Base-by-base conservation (phyloP, 1,284 basidiomycete genomes). In the Ganoderma lucidum region DNA sequence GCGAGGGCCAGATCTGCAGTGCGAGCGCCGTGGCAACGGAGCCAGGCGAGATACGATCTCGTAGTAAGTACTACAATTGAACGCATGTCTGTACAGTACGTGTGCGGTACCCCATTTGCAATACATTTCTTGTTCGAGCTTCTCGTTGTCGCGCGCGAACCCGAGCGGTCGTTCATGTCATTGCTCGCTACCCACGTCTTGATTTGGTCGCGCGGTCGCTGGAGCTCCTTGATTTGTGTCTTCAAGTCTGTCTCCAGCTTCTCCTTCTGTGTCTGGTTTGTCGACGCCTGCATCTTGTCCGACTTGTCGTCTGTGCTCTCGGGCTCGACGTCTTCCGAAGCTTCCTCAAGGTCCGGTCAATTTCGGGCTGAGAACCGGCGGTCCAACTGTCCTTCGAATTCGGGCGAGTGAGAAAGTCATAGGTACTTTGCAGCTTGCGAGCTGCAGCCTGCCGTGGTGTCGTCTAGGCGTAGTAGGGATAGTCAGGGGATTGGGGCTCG, bases 111-210 rank as follows among this genome's bases (percentile, higher is more conserved):
- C n/a, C n/a, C n/a, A n/a, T n/a, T n/a, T n/a, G n/a, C n/a, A n/a
- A n/a, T n/a, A n/a, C n/a, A n/a, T n/a, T n/a, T n/a, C n/a, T n/a
- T n/a, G n/a, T n/a, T n/a, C n/a, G n/a, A n/a, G n/a, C n/a, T n/a
- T n/a, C n/a, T n/a, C n/a, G 84, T 98, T 97, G 66, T 99, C 97
- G 77, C 98, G 84, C 68, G 90, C 85, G 53, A 92, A 91, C 90
- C 99, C 99, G n/a, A n/a, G n/a, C n/a, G n/a, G 90, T 99, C 98
- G 86, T 99, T 99, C 84, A 99, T 99, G 84, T 99, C 98, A 82
- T 96, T 97, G 82, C 93, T 96, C 64, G 96, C 93, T 55, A 98
- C 90, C 98, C 98, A 99, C 14, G 96, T 96, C 88, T 99, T 99
- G 84, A 99, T 99, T 88, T 99, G 97, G 85, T 99, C 98, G 73